Percentiles rank a stretch among this genome's conserved stretches.
phyloP scores from a whole-genome alignment of 257 asterid species.

The Plantago elongata region DNA sequence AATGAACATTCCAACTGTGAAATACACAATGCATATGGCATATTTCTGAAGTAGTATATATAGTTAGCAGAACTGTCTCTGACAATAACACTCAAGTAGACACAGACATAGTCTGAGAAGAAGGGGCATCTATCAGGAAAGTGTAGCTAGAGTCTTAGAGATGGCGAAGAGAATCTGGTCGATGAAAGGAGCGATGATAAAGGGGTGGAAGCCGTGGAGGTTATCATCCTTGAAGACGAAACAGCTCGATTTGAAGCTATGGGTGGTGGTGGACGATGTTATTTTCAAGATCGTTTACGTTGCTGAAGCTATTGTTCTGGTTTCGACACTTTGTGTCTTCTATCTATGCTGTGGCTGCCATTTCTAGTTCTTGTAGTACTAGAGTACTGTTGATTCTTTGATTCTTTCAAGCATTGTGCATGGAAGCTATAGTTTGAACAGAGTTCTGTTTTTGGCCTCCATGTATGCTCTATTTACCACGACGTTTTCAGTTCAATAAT shows the following conservation, averaged over 20 bases:
- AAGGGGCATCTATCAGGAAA: no score
- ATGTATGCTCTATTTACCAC: no score
- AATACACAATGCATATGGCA: constrained; percentile 13
- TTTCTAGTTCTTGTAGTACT: constrained; percentile 13
- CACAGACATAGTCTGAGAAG: neutral
- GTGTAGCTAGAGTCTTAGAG: neutral
- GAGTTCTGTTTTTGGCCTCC: no score
- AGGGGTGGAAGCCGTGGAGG: constrained; percentile 31
- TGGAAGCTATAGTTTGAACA: no score
- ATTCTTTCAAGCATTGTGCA: no score
- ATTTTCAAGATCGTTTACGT: constrained; percentile 42
- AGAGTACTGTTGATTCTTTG: no score
- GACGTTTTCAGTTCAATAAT: no score
- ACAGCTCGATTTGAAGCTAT: constrained; percentile 22
- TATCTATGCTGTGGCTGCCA: constrained; percentile 43
- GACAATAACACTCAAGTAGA: constrained; percentile 5
- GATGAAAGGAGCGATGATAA: constrained; percentile 24
- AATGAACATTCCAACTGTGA: neutral
- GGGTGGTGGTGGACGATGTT: constrained; percentile 33
- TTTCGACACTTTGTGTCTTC: constrained; percentile 49
- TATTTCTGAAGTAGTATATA: constrained; percentile 1
- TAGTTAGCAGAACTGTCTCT: neutral
- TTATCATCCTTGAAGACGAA: constrained; percentile 27
- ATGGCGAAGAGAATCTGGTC: constrained; percentile 27
- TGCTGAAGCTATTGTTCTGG: constrained; percentile 41